Evolutionary conservation across 805 yeast genomes (phyloP), one percentile per base, ranked within the genome.

Genomic region (Candida methanosorbosa): DNA sequence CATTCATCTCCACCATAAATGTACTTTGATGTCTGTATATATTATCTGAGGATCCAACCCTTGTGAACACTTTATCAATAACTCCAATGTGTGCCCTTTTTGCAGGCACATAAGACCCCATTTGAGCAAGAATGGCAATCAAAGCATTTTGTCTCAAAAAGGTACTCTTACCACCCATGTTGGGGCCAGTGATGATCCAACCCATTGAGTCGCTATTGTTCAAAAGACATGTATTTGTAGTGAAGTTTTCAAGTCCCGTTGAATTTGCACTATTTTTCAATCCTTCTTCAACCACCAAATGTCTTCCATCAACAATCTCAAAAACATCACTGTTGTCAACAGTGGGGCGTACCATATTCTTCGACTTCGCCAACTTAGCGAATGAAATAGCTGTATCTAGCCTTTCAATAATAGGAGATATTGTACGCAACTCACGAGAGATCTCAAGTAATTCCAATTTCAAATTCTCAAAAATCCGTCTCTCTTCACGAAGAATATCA

Each of bases 1-100:
- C 96, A 27, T 78, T 66, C 95, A 87, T 85, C 48, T 87, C 96
- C 13, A 81, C 84, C 95, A 86, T 84, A 49, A 87, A 87, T 0
- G 96, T 86, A n/a, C 92, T 81, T 48, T 81, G 73, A 28, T 87
- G 87, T 32, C 75, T 69, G 39, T 73, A 72, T 19, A 87, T 68
- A 48, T 85, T 85, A 58, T 87, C 96, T 0, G 85, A 79, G 0
- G 96, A 87, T 2, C 87, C 87, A 50, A 85, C 77, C 19, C 96
- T 64, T 17, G 92, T 78, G 48, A 80, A 83, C 0, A 86, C 73
- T 35, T 78, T 71, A 55, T 86, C 95, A 14, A 86, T 85, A 1
- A 84, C 53, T 0, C 92, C 88, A 38, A 82, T 61, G 11, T 56
- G 64, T 0, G 88, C 90, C 7, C 52, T 45, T 12, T 62, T 59